Evolutionary conservation across 345 rosid genomes (phyloP).

Genomic region (Gossypioides kirkii): DNA sequence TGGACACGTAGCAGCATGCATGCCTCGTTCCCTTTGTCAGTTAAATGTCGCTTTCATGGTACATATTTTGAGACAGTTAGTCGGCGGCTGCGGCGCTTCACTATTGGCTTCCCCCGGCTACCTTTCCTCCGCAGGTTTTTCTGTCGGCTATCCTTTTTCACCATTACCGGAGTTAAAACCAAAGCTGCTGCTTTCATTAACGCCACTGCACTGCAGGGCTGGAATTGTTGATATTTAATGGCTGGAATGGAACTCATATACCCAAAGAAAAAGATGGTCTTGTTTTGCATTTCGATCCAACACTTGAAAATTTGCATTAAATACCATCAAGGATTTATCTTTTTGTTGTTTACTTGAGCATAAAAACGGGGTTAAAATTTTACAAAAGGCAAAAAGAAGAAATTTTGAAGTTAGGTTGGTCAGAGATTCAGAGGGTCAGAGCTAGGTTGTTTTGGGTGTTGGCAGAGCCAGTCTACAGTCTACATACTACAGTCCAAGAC

Average conservation of each 20-base stretch:
- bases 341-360: neutral
- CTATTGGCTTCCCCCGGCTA: conserved; percentile 39
- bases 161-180: neutral
- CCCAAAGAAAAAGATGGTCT: neutral
- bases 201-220: neutral
- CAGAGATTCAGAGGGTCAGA: neutral
- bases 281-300: neutral
- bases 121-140: conserved; percentile 27
- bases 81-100: conserved; percentile 57
- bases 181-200: neutral
- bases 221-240: neutral
- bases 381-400: neutral
- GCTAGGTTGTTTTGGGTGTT: neutral
- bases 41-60: conserved; percentile 43
- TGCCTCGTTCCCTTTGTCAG: neutral
- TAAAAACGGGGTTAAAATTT: neutral
- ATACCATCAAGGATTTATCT: no score
- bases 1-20: conserved; percentile 11
- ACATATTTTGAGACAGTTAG: conserved; percentile 28
- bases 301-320: no score
- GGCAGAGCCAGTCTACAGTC: conserved; percentile 10
- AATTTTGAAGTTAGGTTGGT: neutral
- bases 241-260: neutral
- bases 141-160: conserved; percentile 8
- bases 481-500: neutral